Percentiles rank a stretch among this genome's conserved stretches.
These are phyloP conservation scores for Mortierella sp. DNA, from an alignment of 371 early-diverging fungal species.

Conservation along the genomic window DNA sequence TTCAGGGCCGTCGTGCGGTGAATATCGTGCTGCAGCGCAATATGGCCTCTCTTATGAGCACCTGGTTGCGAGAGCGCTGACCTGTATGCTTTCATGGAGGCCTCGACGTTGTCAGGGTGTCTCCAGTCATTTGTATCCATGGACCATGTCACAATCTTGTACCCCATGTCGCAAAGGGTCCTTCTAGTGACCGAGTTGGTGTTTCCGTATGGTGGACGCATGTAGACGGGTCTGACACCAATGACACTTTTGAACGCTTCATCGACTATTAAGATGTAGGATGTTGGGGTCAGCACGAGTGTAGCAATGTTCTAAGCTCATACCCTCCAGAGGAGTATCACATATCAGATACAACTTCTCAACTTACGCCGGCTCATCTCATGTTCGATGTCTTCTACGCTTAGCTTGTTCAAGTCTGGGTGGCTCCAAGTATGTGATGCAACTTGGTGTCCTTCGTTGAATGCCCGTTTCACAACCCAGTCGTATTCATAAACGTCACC, in stretches of 20 bases:
- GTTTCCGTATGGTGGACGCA: conserved; percentile 38
- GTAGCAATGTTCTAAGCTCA: too few species aligned
- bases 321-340: too few species aligned
- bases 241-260: conserved; percentile 25
- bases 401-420: conserved; percentile 55
- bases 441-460: conserved; percentile 61
- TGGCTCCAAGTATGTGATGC: conserved; percentile 66
- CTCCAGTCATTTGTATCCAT: conserved; percentile 40
- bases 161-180: conserved; percentile 19
- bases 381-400: conserved; percentile 37
- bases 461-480: conserved; percentile 55
- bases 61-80: neutral
- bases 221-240: conserved; percentile 32
- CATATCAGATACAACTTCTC: neutral
- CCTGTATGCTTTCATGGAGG: conserved; percentile 7
- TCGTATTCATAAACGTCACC: conserved; percentile 44
- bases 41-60: conserved; percentile 10
- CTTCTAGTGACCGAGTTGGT: neutral
- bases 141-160: conserved; percentile 32
- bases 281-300: neutral
- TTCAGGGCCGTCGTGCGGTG: conserved; percentile 1
- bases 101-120: conserved; percentile 9
- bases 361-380: conserved; percentile 21
- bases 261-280: conserved; percentile 15
- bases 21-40: conserved; percentile 32